Conservation (phyloP, 2,329 filamentous ascomycete genomes). For the Microcyclosporella mali region DNA sequence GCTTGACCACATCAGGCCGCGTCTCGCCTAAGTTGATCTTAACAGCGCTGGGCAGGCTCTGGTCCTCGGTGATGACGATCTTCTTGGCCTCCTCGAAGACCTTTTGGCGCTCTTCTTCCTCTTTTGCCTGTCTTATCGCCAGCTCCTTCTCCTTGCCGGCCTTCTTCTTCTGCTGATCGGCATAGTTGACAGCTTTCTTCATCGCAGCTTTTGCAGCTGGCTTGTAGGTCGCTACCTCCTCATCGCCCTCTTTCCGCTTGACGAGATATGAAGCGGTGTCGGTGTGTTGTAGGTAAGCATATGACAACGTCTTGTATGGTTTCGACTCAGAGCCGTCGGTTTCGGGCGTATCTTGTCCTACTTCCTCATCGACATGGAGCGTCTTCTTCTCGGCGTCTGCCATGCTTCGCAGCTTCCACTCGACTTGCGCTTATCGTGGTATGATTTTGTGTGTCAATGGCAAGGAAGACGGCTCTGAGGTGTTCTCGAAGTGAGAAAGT, state of each 20-base stretch:
- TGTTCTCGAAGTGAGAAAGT: too few relatives aligned
- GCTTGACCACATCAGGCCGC: constrained; percentile 52
- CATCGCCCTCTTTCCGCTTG: constrained; percentile 60
- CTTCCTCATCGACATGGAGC: constrained; percentile 75
- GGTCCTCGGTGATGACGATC: constrained; percentile 63
- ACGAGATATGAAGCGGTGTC: constrained; percentile 59
- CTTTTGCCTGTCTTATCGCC: constrained; percentile 65
- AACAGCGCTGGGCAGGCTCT: constrained; percentile 64
- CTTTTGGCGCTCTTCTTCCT: constrained; percentile 62
- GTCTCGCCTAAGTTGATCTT: constrained; percentile 71
- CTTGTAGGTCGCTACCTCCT: constrained; percentile 67
- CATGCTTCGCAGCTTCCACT: constrained; percentile 17
- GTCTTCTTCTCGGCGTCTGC: constrained; percentile 32
- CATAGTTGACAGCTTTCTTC: constrained; percentile 75
- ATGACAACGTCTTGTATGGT: constrained; percentile 75
- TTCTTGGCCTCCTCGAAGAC: constrained; percentile 79
- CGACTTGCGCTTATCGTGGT: too few relatives aligned
- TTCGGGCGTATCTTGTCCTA: constrained; percentile 58
- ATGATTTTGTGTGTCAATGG: too few relatives aligned
- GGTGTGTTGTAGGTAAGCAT: constrained; percentile 68
- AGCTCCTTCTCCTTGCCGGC: constrained; percentile 68
- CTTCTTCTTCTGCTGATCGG: constrained; percentile 77
- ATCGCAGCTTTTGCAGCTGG: constrained; percentile 73
- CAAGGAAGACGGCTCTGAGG: too few relatives aligned
- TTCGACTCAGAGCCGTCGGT: constrained; percentile 63